phyloP scores from a whole-genome alignment of 2,329 filamentous ascomycete genomes.

The Fusarium redolens region DNA sequence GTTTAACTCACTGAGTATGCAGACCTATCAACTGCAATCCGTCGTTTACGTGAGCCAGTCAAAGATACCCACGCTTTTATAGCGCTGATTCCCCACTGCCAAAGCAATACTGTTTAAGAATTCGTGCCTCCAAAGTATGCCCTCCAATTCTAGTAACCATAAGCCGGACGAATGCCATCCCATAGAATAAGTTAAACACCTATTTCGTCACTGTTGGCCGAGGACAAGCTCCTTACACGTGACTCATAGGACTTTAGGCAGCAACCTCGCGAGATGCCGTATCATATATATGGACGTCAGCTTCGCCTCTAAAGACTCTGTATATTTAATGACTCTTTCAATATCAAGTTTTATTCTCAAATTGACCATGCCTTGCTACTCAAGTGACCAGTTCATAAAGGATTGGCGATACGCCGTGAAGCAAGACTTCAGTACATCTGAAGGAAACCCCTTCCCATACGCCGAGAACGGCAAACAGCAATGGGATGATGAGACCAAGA shows the following conservation, averaged over 20 bases:
- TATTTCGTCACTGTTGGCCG: background rate
- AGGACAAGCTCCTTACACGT: background rate
- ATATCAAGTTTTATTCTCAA: too few species aligned
- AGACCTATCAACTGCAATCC: background rate
- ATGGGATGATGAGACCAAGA: conserved; percentile 16
- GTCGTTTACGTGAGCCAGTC: background rate
- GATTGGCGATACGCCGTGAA: conserved; percentile 26
- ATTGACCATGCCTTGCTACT: conserved; percentile 6
- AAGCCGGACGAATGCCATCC: rapidly evolving
- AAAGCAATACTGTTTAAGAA: background rate
- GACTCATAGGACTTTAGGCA: background rate
- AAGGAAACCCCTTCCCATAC: conserved; percentile 3
- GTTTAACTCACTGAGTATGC: too few species aligned
- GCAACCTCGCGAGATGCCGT: background rate
- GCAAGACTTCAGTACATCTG: conserved; percentile 14
- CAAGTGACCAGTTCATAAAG: conserved; percentile 4
- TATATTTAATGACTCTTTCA: too few species aligned
- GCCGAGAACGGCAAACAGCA: conserved; percentile 8
- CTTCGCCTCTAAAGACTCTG: background rate
- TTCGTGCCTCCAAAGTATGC: background rate
- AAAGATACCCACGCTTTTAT: too few species aligned
- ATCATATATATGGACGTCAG: background rate
- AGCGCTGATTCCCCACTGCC: background rate
- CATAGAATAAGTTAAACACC: background rate
- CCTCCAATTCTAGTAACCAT: background rate